Percentiles rank a stretch among this genome's conserved stretches.
Evolutionary conservation across 2,329 filamentous ascomycete species (phyloP).

Genomic region (Helminthosporium solani): DNA sequence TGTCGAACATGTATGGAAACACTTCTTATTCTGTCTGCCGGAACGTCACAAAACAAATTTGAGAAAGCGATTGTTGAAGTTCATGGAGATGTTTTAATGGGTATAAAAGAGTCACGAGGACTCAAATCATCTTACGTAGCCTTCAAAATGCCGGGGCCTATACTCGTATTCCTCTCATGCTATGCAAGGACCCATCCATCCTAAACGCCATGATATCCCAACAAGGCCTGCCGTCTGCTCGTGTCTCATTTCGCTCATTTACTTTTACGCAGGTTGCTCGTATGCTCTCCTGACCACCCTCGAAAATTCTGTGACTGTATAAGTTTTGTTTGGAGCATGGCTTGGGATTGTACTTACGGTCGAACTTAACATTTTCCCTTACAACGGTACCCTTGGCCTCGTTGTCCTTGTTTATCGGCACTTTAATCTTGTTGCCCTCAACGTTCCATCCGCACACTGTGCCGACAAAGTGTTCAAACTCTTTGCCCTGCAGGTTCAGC

Average conservation of each 20-base stretch:
- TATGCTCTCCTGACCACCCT: constrained; percentile 40
- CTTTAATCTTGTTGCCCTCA: constrained; percentile 64
- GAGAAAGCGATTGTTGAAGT: background rate
- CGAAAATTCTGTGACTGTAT: constrained; percentile 31
- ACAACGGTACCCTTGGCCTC: constrained; percentile 96
- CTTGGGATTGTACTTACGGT: constrained; percentile 53
- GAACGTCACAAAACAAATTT: background rate
- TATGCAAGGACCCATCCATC: background rate
- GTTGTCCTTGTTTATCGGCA: constrained; percentile 84
- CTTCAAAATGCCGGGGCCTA: background rate
- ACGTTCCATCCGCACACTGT: constrained; percentile 77
- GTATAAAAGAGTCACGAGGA: background rate
- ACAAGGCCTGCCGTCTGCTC: constrained; percentile 1
- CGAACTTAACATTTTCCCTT: constrained; percentile 89
- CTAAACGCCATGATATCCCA: constrained; percentile 3
- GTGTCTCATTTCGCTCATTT: background rate
- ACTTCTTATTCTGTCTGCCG: too few species aligned
- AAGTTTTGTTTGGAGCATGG: constrained; percentile 9
- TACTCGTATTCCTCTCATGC: background rate
- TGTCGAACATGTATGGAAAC: too few species aligned
- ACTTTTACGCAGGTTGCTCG: constrained; percentile 33
- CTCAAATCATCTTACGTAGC: background rate
- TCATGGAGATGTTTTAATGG: background rate
- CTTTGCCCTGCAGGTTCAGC: constrained; percentile 49
- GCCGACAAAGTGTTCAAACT: constrained; percentile 53